These are phyloP conservation scores for Fusarium fujikuroi DNA, from an alignment of 2,329 filamentous ascomycete genomes.

Conservation along the genomic window DNA sequence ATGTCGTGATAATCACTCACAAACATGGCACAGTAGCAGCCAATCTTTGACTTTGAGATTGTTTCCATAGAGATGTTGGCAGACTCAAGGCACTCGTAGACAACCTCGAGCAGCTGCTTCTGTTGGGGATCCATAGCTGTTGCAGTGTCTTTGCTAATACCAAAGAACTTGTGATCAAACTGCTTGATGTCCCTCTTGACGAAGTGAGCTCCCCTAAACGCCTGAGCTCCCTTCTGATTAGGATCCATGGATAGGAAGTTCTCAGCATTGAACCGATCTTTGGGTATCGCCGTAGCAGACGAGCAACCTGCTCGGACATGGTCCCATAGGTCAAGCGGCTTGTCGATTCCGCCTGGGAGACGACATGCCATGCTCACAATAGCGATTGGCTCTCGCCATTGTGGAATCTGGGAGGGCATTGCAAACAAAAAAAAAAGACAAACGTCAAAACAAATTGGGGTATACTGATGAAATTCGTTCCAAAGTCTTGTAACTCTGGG, in stretches of 20 bases:
- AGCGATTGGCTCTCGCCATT: conserved; percentile 41
- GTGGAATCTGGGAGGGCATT: conserved; percentile 36
- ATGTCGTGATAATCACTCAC: conserved; percentile 41
- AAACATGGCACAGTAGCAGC: conserved; percentile 43
- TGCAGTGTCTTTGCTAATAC: conserved; percentile 41
- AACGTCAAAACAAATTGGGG: conserved; percentile 1
- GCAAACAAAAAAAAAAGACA: conserved; percentile 4
- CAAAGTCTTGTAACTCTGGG: neutral
- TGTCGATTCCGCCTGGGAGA: conserved; percentile 41
- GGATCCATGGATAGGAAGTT: conserved; percentile 41
- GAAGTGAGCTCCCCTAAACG: conserved; percentile 40
- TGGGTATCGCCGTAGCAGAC: conserved; percentile 37
- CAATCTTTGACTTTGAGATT: conserved; percentile 40
- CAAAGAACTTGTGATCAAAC: conserved; percentile 43
- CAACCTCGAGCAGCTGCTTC: conserved; percentile 40
- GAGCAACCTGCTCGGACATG: conserved; percentile 38
- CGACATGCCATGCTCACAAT: conserved; percentile 42
- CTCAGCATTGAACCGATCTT: conserved; percentile 41
- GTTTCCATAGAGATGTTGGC: conserved; percentile 39
- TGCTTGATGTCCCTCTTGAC: conserved; percentile 41
- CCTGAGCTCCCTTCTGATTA: conserved; percentile 38
- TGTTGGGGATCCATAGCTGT: conserved; percentile 43
- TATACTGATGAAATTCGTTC: neutral
- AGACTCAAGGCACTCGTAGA: conserved; percentile 41
- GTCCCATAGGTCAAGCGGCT: conserved; percentile 39